Percentiles rank a stretch among this genome's conserved stretches.
Evolutionary conservation across 202 grass and related monocot genomes (phyloP).

Genomic region (Schoenoplectus triqueter): DNA sequence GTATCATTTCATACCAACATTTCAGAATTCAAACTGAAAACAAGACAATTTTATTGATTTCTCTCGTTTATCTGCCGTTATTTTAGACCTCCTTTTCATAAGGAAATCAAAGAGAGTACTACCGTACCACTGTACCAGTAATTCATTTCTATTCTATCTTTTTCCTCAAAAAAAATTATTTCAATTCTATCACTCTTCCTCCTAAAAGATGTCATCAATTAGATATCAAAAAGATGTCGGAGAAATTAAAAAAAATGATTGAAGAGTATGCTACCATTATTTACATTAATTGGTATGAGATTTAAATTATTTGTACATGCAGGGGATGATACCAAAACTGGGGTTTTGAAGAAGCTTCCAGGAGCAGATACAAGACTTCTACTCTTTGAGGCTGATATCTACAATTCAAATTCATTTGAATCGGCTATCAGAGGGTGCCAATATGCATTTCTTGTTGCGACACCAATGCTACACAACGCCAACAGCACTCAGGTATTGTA

Average conservation of each 20-base stretch:
- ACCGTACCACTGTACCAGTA: too few relatives aligned
- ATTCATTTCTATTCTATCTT: too few relatives aligned
- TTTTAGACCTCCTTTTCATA: not conserved
- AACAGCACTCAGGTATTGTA: conserved; percentile 46
- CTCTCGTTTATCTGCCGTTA: not conserved
- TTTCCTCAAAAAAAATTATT: not conserved
- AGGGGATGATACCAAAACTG: conserved; percentile 51
- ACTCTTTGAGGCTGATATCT: conserved; percentile 67
- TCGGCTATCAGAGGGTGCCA: conserved; percentile 56
- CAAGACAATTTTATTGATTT: not conserved
- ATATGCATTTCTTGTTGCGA: conserved; percentile 68
- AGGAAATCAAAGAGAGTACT: not conserved
- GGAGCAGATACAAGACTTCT: conserved; percentile 41
- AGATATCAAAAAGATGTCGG: not conserved
- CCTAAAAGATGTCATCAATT: not conserved
- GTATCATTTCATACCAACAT: conserved; percentile 32
- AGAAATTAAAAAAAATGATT: not conserved
- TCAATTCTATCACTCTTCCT: not conserved
- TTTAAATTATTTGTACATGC: conserved; percentile 20
- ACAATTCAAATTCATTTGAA: conserved; percentile 56
- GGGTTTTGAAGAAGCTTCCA: conserved; percentile 49
- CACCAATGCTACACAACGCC: conserved; percentile 37
- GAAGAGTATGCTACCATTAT: not conserved
- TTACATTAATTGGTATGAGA: not conserved
- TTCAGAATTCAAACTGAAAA: not conserved